Percentiles rank a stretch among this genome's conserved stretches.
These are phyloP conservation scores for Ogataea hybrid DNA, from an alignment of 1,139 yeast species.

Conservation along the genomic window DNA sequence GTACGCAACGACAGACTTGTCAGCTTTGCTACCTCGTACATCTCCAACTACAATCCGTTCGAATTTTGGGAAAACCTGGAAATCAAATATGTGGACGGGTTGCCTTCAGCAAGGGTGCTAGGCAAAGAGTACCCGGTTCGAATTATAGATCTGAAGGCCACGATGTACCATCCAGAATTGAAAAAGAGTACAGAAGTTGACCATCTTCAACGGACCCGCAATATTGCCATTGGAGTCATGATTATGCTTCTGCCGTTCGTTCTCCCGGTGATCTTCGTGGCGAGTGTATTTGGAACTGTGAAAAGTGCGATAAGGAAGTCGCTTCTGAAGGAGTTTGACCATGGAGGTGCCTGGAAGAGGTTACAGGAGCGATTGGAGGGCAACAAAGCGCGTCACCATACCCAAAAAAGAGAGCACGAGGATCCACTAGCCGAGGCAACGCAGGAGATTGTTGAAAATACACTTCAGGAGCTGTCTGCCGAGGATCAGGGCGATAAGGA, in stretches of 20 bases:
- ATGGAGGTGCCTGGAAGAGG: constrained; percentile 20
- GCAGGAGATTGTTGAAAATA: constrained; percentile 30
- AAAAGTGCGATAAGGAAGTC: constrained; percentile 27
- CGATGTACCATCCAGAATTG: constrained; percentile 12
- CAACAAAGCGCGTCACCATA: neutral
- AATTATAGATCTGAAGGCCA: constrained; percentile 50
- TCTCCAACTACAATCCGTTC: constrained; percentile 50
- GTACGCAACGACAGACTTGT: constrained; percentile 69
- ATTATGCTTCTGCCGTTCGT: constrained; percentile 40
- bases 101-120: constrained; percentile 30
- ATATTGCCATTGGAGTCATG: constrained; percentile 9
- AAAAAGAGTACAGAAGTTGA: neutral
- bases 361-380: constrained; percentile 2
- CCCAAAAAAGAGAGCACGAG: constrained; percentile 4
- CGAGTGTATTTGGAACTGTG: constrained; percentile 38
- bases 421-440: constrained; percentile 29
- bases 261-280: constrained; percentile 50
- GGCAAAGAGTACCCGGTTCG: constrained; percentile 44
- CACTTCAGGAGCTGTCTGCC: constrained; percentile 19
- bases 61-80: constrained; percentile 42
- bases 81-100: constrained; percentile 40
- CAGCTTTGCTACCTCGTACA: constrained; percentile 52
- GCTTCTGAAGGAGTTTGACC: constrained; percentile 19
- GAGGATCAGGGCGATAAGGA: constrained; percentile 2
- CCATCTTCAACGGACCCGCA: constrained; percentile 7